phyloP scores from a whole-genome alignment of 148 eudicot genomes.

The Polygonum maritimum region DNA sequence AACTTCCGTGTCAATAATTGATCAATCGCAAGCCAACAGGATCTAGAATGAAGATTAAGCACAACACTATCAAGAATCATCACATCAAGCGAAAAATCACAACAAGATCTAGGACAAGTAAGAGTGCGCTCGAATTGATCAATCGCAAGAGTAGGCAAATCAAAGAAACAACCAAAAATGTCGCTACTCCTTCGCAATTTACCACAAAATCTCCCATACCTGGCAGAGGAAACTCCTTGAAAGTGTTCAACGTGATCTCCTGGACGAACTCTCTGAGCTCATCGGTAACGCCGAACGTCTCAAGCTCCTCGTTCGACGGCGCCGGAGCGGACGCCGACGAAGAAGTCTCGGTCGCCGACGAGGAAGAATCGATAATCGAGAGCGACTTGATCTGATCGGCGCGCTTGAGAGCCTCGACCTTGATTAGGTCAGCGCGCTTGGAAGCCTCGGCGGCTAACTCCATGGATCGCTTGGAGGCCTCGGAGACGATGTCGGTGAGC shows the following conservation, averaged over 20 bases:
- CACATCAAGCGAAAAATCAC: not conserved
- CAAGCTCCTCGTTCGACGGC: constrained; percentile 33
- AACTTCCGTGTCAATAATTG: not conserved
- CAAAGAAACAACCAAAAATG: not conserved
- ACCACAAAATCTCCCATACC: constrained; percentile 22
- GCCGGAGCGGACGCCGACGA: constrained; percentile 8
- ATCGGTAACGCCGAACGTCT: constrained; percentile 65
- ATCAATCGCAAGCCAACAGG: not conserved
- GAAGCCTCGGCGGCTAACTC: constrained; percentile 53
- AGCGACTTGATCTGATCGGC: constrained; percentile 65
- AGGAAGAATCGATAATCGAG: constrained; percentile 33
- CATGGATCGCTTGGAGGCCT: constrained; percentile 43
- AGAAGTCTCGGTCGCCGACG: not conserved
- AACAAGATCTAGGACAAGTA: not conserved
- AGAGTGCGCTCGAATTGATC: not conserved
- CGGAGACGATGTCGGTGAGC: constrained; percentile 55
- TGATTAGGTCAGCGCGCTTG: constrained; percentile 46
- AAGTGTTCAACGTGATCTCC: constrained; percentile 51
- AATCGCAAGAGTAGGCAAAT: not conserved
- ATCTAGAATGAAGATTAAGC: not conserved
- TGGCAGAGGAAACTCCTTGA: constrained; percentile 66
- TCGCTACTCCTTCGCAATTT: not conserved
- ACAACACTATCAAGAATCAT: constrained; percentile 1
- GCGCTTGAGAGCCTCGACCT: constrained; percentile 43
- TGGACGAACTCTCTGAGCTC: constrained; percentile 82